Evolutionary conservation across 106 monocot species (phyloP), one percentile per base, ranked within the genome.

Genomic region (Dendrobium chrysotoxum): DNA sequence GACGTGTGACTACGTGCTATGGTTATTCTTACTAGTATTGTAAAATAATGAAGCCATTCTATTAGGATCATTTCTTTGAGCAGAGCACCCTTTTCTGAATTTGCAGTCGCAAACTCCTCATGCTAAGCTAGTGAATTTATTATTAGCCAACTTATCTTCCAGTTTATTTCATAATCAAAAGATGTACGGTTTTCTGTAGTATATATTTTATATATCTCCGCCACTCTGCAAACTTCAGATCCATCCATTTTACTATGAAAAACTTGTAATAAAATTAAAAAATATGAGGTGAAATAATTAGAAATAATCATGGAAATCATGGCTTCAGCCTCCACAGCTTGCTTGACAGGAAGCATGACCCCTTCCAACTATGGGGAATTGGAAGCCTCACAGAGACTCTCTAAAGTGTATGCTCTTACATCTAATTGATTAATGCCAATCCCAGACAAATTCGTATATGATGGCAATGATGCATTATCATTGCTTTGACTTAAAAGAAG

Each of bases 291-390:
- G 17, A 57, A 20, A 3, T 13, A 54, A 13, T 54, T 54, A 54
- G 54, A 54, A 41, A 41, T 41, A 17, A 9, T 39, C 44, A 71
- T 35, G 30, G 25, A 71, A 18, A 44, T 21, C 40, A 4, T 44
- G 20, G 3, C 54, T 55, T 55, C 92, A 79, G 54, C 88, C 40
- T 95, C 95, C 55, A 91, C 74, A 25, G 99, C 99, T 77, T 91
- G 89, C 45, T 72, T 82, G 61, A 99, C 74, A 78, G 93, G 85
- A 79, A 82, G 82, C 75, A 85, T 74, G 8, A 99, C 75, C 76
- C 79, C 84, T 40, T 93, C 90, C 85, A 94, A 77, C 78, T 78
- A 84, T 79, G 75, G 65, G 18, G 45, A 75, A 58, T 58, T 68
- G 39, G 65, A 40, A 12, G 46, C 7, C 46, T 46, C 46, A 9